Evolutionary conservation across 1,284 basidiomycete species (phyloP).

Genomic region (Fomitopsis betulina): DNA sequence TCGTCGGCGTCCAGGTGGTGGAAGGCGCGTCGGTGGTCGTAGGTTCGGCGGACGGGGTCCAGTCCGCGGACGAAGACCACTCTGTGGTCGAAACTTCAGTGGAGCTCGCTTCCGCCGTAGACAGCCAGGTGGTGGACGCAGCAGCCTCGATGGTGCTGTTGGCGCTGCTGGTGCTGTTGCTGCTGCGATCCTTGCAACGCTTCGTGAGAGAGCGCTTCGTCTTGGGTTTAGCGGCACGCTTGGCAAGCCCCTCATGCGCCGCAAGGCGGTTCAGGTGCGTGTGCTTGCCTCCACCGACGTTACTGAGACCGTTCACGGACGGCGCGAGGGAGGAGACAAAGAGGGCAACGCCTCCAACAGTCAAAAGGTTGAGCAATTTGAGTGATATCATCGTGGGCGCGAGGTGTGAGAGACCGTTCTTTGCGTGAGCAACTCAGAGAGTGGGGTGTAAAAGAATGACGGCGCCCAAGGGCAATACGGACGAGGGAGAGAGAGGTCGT

Average conservation of each 20-base stretch:
- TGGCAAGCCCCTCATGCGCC: conserved; percentile 43
- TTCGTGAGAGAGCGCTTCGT: conserved; percentile 36
- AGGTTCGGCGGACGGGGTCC: background rate
- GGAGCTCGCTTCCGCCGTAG: conserved; percentile 14
- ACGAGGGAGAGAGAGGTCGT: conserved; percentile 12
- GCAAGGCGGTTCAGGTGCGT: conserved; percentile 18
- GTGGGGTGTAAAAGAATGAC: conserved; percentile 30
- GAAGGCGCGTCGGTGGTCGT: background rate
- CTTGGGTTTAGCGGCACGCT: conserved; percentile 29
- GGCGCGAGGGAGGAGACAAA: conserved; percentile 47
- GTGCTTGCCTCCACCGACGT: conserved; percentile 29
- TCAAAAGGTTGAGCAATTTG: conserved; percentile 53
- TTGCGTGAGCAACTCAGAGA: conserved; percentile 17
- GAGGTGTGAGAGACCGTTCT: background rate
- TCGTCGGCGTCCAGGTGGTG: background rate
- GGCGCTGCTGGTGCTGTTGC: conserved; percentile 7
- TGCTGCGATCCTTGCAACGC: conserved; percentile 50
- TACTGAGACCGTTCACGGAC: conserved; percentile 48
- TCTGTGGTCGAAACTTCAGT: background rate
- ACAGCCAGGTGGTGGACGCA: conserved; percentile 12
- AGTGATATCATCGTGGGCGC: conserved; percentile 41
- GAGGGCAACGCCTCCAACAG: conserved; percentile 53
- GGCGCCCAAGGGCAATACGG: conserved; percentile 18
- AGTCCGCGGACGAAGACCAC: background rate
- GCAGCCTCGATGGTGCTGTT: conserved; percentile 8